Conservation (phyloP, 371 early-diverging fungal genomes). For the Apophysomyces sp. region DNA sequence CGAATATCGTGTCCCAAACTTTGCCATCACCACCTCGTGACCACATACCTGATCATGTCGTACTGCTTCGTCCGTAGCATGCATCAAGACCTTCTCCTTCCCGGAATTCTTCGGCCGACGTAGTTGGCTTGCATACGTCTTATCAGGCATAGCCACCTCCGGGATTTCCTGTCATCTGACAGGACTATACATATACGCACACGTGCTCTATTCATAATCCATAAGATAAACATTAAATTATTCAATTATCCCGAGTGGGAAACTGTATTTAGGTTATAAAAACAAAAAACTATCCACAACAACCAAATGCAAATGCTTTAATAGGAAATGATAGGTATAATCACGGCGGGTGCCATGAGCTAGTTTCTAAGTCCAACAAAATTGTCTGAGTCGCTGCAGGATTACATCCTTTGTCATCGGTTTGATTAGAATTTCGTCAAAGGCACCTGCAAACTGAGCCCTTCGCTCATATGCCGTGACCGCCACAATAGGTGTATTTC, state of each 20-base stretch:
- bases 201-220: too few species aligned
- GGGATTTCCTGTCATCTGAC: background rate
- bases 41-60: background rate
- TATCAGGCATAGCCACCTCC: background rate
- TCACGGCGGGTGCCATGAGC: background rate
- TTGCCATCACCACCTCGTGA: background rate
- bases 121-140: background rate
- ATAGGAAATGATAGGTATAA: background rate
- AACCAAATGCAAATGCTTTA: background rate
- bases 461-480: conserved; percentile 72
- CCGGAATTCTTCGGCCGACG: background rate
- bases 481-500: conserved; percentile 71
- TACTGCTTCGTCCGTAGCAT: background rate
- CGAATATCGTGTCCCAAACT: background rate
- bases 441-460: conserved; percentile 55
- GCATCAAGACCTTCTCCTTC: background rate
- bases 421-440: conserved; percentile 75
- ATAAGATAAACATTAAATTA: too few species aligned
- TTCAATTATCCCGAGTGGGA: too few species aligned
- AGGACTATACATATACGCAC: too few species aligned
- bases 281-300: background rate
- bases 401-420: conserved; percentile 70
- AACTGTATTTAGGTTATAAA: too few species aligned
- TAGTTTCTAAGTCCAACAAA: conserved; percentile 20
- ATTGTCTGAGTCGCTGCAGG: conserved; percentile 47